phyloP scores from a whole-genome alignment of 129 eudicot genomes.

The Sambucus nigra region DNA sequence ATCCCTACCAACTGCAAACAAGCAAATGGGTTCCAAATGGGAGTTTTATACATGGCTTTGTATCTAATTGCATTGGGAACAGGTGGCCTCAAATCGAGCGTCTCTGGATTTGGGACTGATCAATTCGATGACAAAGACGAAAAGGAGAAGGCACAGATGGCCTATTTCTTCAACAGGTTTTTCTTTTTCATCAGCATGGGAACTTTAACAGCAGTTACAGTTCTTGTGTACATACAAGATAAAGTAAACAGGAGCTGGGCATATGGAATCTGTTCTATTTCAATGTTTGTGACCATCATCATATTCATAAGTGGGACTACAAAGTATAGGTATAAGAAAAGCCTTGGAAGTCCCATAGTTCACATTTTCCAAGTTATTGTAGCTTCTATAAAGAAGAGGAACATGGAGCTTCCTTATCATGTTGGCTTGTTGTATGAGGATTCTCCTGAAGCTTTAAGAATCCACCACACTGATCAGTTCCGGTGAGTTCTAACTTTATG shows the following conservation, averaged over 20 bases:
- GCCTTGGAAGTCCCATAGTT: slow-evolving; percentile 74
- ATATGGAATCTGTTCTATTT: slow-evolving; percentile 78
- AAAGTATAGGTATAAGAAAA: slow-evolving; percentile 69
- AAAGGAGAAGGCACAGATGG: slow-evolving; percentile 69
- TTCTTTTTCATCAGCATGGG: slow-evolving; percentile 93
- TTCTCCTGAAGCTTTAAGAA: slow-evolving; percentile 48
- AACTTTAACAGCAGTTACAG: slow-evolving; percentile 67
- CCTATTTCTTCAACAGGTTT: slow-evolving; percentile 76
- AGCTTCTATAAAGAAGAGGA: slow-evolving; percentile 61
- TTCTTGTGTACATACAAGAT: slow-evolving; percentile 85
- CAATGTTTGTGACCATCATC: slow-evolving; percentile 62
- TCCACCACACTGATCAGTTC: slow-evolving; percentile 74
- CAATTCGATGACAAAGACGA: slow-evolving; percentile 87
- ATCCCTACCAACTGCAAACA: slow-evolving; percentile 29
- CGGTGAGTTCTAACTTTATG: slow-evolving; percentile 20
- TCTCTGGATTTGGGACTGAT: slow-evolving; percentile 90
- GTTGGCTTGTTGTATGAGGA: slow-evolving; percentile 51
- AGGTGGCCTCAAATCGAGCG: slow-evolving; percentile 94
- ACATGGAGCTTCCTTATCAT: slow-evolving; percentile 53
- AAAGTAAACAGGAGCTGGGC: slow-evolving; percentile 83
- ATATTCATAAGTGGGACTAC: slow-evolving; percentile 57
- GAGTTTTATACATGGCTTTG: slow-evolving; percentile 59
- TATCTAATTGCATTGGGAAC: slow-evolving; percentile 90
- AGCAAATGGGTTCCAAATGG: slow-evolving; percentile 84
- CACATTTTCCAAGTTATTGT: slow-evolving; percentile 64